A percentile compares a stretch with the other conserved stretches of the same genome.
Conservation (phyloP, 176 grass and related monocot genomes). For the Aegilops tauschii region DNA sequence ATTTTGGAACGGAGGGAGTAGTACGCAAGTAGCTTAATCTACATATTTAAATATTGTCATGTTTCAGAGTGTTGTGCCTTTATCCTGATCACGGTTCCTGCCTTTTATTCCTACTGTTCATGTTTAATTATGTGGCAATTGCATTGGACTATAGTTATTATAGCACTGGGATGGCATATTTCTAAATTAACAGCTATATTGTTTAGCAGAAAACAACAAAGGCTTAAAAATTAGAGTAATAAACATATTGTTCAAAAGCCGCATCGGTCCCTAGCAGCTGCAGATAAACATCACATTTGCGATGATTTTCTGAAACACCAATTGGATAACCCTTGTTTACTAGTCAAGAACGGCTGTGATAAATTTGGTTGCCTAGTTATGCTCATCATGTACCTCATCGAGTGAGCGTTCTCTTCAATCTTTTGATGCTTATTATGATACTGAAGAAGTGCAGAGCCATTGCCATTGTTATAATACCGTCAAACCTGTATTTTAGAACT, state of each 20-base stretch:
- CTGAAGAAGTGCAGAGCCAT: neutral
- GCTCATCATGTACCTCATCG: neutral
- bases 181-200: neutral
- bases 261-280: neutral
- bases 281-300: neutral
- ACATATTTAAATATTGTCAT: no score
- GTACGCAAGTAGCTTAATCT: no score
- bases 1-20: no score
- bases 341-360: neutral
- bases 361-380: neutral
- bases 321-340: neutral
- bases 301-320: neutral
- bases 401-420: neutral
- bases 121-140: neutral
- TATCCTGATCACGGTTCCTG: neutral
- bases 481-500: neutral
- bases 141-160: neutral
- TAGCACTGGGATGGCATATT: neutral
- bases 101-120: neutral
- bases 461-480: neutral
- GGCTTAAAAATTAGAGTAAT: neutral
- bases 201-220: neutral
- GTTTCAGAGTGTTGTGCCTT: no score
- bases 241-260: no score
- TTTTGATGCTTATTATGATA: neutral